These are phyloP conservation scores for Candida hungchunana DNA, from an alignment of 805 yeast species.

Conservation along the genomic window DNA sequence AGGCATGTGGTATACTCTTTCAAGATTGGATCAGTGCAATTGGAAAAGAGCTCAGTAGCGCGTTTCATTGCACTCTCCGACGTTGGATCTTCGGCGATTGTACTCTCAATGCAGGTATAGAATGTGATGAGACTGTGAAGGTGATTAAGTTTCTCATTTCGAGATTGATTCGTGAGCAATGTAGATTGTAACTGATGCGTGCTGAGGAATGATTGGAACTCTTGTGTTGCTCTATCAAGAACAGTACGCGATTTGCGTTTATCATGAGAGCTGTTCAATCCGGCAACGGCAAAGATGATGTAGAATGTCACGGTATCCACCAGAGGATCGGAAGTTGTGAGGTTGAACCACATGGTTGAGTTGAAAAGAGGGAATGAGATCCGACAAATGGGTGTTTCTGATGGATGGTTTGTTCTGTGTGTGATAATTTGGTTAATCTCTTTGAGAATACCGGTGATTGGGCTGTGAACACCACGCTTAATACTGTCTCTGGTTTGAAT, in stretches of 20 bases:
- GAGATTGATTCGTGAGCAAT: neutral
- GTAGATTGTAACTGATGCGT: neutral
- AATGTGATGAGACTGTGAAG: conserved; percentile 4
- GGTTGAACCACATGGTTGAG: neutral
- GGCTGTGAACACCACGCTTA: neutral
- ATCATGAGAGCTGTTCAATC: conserved; percentile 16
- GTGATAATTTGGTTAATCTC: conserved; percentile 1
- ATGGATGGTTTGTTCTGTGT: neutral
- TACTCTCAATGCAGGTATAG: conserved; percentile 15
- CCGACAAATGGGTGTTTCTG: too few species aligned
- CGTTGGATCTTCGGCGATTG: conserved; percentile 10
- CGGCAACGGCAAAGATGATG: conserved; percentile 12
- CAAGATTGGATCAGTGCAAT: conserved; percentile 1
- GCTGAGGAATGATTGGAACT: too few species aligned
- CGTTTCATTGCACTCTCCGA: neutral
- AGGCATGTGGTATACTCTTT: conserved; percentile 9
- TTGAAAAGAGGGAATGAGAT: conserved; percentile 1
- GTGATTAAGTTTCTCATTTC: neutral
- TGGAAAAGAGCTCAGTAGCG: neutral
- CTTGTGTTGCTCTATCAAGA: too few species aligned
- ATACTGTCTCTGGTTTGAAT: conserved; percentile 1
- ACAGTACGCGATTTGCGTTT: conserved; percentile 19
- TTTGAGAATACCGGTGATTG: conserved; percentile 1
- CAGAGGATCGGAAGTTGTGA: neutral
- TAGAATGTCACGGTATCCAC: conserved; percentile 1